Conservation (phyloP, 2,329 filamentous ascomycete species). For the Botrytis fragariae region DNA sequence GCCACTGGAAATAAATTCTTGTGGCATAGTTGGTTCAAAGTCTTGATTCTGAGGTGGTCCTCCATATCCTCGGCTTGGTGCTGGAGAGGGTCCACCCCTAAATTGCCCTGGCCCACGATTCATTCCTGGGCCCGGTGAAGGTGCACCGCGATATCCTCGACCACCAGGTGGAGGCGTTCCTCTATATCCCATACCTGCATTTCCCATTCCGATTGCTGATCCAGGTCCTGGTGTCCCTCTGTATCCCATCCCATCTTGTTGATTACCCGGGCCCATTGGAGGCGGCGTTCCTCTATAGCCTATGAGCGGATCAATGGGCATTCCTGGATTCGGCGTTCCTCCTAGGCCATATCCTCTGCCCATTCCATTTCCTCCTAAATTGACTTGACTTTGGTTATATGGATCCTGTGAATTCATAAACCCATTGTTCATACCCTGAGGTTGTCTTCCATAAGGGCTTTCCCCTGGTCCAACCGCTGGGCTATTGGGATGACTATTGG, state of each 20-base stretch:
- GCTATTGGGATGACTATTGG: constrained; percentile 25
- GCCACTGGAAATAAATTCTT: constrained; percentile 27
- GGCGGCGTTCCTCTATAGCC: constrained; percentile 19
- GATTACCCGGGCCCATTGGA: not conserved
- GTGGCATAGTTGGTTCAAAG: constrained; percentile 21
- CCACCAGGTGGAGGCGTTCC: constrained; percentile 8
- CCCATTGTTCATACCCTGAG: constrained; percentile 30
- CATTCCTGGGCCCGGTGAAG: constrained; percentile 20
- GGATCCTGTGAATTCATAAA: constrained; percentile 29
- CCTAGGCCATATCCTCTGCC: constrained; percentile 16
- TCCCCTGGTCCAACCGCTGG: constrained; percentile 20
- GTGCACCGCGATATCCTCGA: constrained; percentile 14
- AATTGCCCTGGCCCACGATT: constrained; percentile 4
- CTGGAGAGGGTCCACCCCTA: constrained; percentile 1
- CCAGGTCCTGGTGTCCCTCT: constrained; percentile 8
- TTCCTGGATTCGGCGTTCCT: constrained; percentile 15
- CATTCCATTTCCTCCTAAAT: constrained; percentile 24
- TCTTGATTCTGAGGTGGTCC: constrained; percentile 3
- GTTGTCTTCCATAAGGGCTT: constrained; percentile 28
- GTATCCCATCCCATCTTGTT: constrained; percentile 19
- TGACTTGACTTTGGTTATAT: constrained; percentile 28
- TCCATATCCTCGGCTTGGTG: constrained; percentile 10
- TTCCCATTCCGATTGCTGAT: constrained; percentile 21
- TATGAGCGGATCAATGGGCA: constrained; percentile 16
- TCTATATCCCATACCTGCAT: constrained; percentile 23